These are phyloP conservation scores for Cicer chorassanicum DNA, from an alignment of 306 rosid genomes.

Conservation along the genomic window DNA sequence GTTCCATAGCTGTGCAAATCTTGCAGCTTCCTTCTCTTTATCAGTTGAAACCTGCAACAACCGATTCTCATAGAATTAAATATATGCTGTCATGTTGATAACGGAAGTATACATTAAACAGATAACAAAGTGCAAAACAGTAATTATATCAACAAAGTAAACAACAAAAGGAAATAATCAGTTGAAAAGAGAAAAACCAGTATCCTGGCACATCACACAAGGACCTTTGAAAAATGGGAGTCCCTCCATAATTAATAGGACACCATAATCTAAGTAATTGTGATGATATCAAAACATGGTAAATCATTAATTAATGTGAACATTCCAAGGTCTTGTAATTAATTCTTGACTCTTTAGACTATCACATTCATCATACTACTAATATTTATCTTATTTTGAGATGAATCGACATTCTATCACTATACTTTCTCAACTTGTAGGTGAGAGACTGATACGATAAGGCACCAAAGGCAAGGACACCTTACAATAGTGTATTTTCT, in stretches of 20 bases:
- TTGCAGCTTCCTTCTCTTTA: conserved; percentile 76
- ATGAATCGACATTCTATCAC: not conserved
- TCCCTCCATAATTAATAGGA: conserved; percentile 5
- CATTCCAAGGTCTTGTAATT: not conserved
- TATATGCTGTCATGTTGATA: not conserved
- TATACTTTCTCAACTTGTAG: not conserved
- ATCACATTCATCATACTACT: not conserved
- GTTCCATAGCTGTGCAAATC: conserved; percentile 96
- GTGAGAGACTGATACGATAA: not conserved
- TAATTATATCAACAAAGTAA: not conserved
- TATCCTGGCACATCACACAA: not conserved
- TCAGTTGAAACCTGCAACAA: conserved; percentile 62
- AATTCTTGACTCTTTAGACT: not conserved
- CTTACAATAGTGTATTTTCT: not conserved
- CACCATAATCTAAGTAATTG: not conserved
- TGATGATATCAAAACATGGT: not conserved
- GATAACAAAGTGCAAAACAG: not conserved
- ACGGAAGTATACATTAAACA: conserved; percentile 1
- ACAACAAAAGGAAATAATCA: conserved; percentile 9
- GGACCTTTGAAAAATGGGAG: not conserved
- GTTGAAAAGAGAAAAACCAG: conserved; percentile 13
- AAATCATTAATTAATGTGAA: not conserved
- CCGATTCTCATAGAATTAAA: conserved; percentile 17
- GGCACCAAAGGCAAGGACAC: not conserved
- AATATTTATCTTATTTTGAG: not conserved